Percentiles rank a stretch among this genome's conserved stretches.
These are phyloP conservation scores for Rosa chinensis DNA, from an alignment of 306 rosid species.

Conservation along the genomic window DNA sequence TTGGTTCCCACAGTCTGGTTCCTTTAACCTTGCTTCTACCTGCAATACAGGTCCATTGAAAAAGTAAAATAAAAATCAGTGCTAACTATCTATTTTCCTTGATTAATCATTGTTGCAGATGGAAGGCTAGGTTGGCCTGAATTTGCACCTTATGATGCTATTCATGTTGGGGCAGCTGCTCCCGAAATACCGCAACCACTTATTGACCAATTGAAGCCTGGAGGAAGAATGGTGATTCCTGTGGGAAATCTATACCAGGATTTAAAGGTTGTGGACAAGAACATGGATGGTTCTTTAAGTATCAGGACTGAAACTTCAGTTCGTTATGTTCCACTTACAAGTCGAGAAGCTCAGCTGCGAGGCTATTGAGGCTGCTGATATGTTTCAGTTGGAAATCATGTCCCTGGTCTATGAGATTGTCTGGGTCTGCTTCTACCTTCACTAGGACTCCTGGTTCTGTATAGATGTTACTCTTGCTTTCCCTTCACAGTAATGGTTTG, in stretches of 20 bases:
- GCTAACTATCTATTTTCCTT: neutral
- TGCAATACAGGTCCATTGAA: neutral
- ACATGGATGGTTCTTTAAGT: conserved; percentile 62
- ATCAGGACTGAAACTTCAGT: conserved; percentile 68
- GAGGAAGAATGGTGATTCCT: conserved; percentile 97
- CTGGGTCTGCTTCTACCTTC: too few relatives aligned
- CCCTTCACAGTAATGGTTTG: neutral
- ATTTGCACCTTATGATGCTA: conserved; percentile 84
- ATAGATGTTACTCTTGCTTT: neutral
- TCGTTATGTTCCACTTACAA: conserved; percentile 90
- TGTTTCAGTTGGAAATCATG: conserved; percentile 7
- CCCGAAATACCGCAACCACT: conserved; percentile 82
- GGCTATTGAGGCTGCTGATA: conserved; percentile 30
- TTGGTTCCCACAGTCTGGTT: neutral
- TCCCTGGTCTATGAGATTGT: neutral
- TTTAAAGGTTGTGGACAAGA: conserved; percentile 84
- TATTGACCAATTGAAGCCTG: conserved; percentile 83
- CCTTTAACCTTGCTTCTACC: neutral
- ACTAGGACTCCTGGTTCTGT: neutral
- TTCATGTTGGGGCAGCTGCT: conserved; percentile 97
- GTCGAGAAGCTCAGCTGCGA: conserved; percentile 74
- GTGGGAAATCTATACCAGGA: conserved; percentile 84
- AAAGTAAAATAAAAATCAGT: neutral
- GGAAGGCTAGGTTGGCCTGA: conserved; percentile 92
- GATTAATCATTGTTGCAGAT: conserved; percentile 43